These are phyloP conservation scores for Fomitopsis pinicola DNA, from an alignment of 1,284 basidiomycete species.

Conservation along the genomic window DNA sequence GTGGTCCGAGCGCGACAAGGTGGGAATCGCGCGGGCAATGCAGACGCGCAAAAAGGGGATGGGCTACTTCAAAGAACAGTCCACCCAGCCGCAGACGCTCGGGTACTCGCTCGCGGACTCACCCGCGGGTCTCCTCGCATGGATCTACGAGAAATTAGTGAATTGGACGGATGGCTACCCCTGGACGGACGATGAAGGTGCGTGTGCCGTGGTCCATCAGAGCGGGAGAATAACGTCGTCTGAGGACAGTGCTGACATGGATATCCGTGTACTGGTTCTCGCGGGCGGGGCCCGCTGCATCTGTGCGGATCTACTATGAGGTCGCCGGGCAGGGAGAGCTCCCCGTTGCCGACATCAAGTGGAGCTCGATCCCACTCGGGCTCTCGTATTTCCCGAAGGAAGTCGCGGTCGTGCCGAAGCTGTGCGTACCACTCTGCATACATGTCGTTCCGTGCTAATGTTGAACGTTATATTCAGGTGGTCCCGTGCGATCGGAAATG, in stretches of 20 bases:
- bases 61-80: constrained; percentile 41
- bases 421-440: constrained; percentile 17
- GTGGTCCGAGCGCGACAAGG: constrained; percentile 33
- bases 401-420: constrained; percentile 16
- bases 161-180: constrained; percentile 46
- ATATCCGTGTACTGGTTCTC: constrained; percentile 38
- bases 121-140: too few species aligned
- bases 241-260: constrained; percentile 37
- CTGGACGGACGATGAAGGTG: constrained; percentile 50
- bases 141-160: constrained; percentile 59
- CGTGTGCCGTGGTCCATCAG: too few species aligned
- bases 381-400: constrained; percentile 31
- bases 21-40: constrained; percentile 28
- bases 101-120: too few species aligned
- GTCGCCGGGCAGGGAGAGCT: background rate
- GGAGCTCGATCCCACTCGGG: constrained; percentile 26
- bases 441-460: background rate
- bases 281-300: constrained; percentile 32
- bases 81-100: constrained; percentile 53
- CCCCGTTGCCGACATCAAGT: background rate
- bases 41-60: constrained; percentile 29
- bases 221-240: too few species aligned
- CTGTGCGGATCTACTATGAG: constrained; percentile 36
- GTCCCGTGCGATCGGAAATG: constrained; percentile 18
- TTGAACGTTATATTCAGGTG: constrained; percentile 14